Conservation (phyloP, 2,329 filamentous ascomycete species). For the Paracoccidioides lutzii region DNA sequence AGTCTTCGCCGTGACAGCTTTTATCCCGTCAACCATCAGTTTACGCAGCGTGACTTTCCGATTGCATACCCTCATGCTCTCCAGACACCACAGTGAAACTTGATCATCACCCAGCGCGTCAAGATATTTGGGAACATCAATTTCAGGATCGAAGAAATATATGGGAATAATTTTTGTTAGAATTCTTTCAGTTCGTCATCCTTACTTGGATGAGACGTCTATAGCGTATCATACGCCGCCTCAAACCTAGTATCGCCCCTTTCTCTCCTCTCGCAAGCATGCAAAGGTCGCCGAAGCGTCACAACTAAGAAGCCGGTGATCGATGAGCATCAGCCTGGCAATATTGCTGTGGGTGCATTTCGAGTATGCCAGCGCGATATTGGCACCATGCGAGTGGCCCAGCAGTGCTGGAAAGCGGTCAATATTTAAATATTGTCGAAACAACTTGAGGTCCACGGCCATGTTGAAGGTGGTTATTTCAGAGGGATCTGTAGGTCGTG, state of each 20-base stretch:
- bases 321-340: conserved; percentile 15
- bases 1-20: conserved; percentile 15
- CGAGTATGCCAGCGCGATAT: conserved; percentile 18
- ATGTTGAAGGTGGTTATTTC: conserved; percentile 15
- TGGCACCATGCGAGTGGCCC: conserved; percentile 19
- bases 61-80: conserved; percentile 7
- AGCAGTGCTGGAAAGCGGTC: conserved; percentile 12
- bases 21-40: conserved; percentile 13
- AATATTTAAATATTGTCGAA: conserved; percentile 15
- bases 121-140: conserved; percentile 8
- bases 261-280: conserved; percentile 2
- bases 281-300: conserved; percentile 4
- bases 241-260: conserved; percentile 11
- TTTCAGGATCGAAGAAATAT: conserved; percentile 16
- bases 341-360: conserved; percentile 14
- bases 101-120: conserved; percentile 9
- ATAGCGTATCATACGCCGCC: conserved; percentile 4
- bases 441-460: conserved; percentile 16
- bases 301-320: conserved; percentile 14
- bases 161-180: conserved; percentile 13
- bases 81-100: conserved; percentile 10
- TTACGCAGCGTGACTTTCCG: conserved; percentile 8
- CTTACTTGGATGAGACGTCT: not conserved
- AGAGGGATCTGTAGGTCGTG: conserved; percentile 3
- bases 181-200: conserved; percentile 13